Conservation (phyloP, 1,284 basidiomycete genomes). For the Cryptococcus sp. region DNA sequence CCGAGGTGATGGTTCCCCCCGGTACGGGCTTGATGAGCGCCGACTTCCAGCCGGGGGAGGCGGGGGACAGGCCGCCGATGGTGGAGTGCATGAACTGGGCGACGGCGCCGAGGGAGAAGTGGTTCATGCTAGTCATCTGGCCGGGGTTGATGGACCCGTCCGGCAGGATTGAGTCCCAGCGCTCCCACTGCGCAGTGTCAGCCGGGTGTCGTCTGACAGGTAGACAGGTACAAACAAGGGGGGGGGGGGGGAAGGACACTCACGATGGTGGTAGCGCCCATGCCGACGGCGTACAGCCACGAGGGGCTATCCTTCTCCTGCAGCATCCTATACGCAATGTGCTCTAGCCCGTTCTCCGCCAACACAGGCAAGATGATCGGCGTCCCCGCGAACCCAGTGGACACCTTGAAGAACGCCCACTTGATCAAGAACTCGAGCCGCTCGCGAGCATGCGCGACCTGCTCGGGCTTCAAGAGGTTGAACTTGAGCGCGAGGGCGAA, state of each 20-base stretch:
- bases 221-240: too few species aligned
- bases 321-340: slow-evolving; percentile 45
- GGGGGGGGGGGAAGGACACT: slow-evolving; percentile 1
- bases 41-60: slow-evolving; percentile 31
- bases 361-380: slow-evolving; percentile 36
- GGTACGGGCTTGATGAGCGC: slow-evolving; percentile 34
- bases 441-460: slow-evolving; percentile 11
- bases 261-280: slow-evolving; percentile 46
- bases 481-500: slow-evolving; percentile 30
- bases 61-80: slow-evolving; percentile 35
- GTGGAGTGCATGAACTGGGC: slow-evolving; percentile 36
- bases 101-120: slow-evolving; percentile 45
- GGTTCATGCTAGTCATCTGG: slow-evolving; percentile 49
- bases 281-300: slow-evolving; percentile 40
- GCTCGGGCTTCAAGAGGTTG: slow-evolving; percentile 20
- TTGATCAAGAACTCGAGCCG: slow-evolving; percentile 25
- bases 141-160: slow-evolving; percentile 42
- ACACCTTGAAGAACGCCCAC: slow-evolving; percentile 29
- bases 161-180: slow-evolving; percentile 41
- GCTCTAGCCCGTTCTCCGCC: slow-evolving; percentile 20
- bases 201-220: background rate
- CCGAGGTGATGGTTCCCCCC: slow-evolving; percentile 38
- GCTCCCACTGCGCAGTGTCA: slow-evolving; percentile 29
- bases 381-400: slow-evolving; percentile 44
- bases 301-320: slow-evolving; percentile 38